phyloP scores from a whole-genome alignment of 768 basidiomycete species.

The Mycena pura region DNA sequence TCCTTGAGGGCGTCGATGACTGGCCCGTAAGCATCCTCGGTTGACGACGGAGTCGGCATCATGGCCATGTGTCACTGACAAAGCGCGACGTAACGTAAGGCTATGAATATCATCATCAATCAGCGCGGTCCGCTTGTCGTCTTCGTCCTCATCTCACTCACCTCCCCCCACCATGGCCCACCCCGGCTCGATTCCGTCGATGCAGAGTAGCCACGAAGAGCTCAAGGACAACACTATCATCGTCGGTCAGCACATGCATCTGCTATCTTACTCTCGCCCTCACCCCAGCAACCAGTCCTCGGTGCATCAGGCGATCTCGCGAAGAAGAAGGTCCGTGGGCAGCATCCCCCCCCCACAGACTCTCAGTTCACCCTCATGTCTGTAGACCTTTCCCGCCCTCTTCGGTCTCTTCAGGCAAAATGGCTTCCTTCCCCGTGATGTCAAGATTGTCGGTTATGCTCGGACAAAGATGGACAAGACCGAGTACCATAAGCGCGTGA shows the following conservation, averaged over 20 bases:
- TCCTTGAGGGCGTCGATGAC: conserved; percentile 69
- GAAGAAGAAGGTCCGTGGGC: conserved; percentile 86
- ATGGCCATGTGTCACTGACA: not conserved
- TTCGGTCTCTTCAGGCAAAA: conserved; percentile 86
- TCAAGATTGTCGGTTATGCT: conserved; percentile 95
- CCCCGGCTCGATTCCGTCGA: conserved; percentile 86
- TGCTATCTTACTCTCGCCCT: conserved; percentile 26
- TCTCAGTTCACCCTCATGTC: conserved; percentile 17
- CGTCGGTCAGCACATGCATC: conserved; percentile 68
- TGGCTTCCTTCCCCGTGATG: conserved; percentile 81
- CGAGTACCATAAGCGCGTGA: conserved; percentile 86
- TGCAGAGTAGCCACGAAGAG: conserved; percentile 74
- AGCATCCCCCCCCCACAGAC: not conserved
- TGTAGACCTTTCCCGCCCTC: conserved; percentile 92
- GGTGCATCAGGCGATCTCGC: conserved; percentile 98
- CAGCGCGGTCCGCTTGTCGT: too few relatives aligned
- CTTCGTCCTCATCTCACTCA: conserved; percentile 10
- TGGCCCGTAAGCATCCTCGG: conserved; percentile 45
- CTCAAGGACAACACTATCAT: conserved; percentile 91
- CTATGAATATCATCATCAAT: too few relatives aligned
- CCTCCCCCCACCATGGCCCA: conserved; percentile 45
- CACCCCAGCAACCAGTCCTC: conserved; percentile 61
- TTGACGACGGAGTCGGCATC: conserved; percentile 5
- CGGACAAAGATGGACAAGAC: conserved; percentile 90
- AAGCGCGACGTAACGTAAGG: not conserved